phyloP scores from a whole-genome alignment of 78 protist species.

The Anaeramoeba ignava region DNA sequence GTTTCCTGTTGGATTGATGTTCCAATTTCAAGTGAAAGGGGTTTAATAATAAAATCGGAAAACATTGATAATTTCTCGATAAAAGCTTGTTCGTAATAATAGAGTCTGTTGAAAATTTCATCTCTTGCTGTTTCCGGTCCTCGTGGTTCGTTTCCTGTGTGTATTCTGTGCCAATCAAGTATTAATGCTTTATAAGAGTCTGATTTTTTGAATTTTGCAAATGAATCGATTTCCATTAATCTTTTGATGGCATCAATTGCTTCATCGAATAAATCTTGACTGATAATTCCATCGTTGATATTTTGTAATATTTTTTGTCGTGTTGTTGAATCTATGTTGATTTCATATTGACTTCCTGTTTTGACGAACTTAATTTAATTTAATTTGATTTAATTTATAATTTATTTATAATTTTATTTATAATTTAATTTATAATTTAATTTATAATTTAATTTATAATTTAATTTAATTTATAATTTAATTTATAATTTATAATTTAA shows the following conservation, averaged over 20 bases:
- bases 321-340: background rate
- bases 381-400: background rate
- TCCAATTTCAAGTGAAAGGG: too few species aligned
- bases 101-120: background rate
- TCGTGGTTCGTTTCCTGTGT: background rate
- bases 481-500: background rate
- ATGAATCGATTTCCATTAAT: background rate
- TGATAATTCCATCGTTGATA: background rate
- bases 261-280: background rate
- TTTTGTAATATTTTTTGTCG: background rate
- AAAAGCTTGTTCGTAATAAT: too few species aligned
- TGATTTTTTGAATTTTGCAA: background rate
- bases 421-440: background rate
- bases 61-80: too few species aligned
- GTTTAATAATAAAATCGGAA: too few species aligned
- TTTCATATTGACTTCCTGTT: background rate
- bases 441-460: too few species aligned
- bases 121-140: background rate
- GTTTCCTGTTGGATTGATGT: too few species aligned
- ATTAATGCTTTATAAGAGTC: background rate
- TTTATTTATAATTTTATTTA: background rate
- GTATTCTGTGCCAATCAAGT: background rate
- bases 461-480: too few species aligned
- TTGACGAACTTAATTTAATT: background rate
- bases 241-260: background rate